These are phyloP conservation scores for Aspergillus unguis DNA, from an alignment of 2,329 filamentous ascomycete species.

Conservation along the genomic window DNA sequence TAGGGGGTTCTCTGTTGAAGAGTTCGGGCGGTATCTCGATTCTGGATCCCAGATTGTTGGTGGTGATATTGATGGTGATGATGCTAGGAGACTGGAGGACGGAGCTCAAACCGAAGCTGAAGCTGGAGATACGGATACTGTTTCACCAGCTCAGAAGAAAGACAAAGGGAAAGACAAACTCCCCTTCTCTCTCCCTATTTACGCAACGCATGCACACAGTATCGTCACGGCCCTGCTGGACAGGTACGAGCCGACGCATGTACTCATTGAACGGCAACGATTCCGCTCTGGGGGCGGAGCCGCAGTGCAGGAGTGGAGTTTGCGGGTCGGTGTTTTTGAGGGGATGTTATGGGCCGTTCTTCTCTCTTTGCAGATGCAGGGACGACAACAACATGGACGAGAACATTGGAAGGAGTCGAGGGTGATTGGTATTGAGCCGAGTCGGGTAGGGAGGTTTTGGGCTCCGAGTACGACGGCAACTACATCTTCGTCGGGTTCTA, in stretches of 20 bases:
- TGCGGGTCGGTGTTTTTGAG: conserved; percentile 78
- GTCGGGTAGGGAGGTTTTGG: conserved; percentile 27
- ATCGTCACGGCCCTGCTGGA: conserved; percentile 52
- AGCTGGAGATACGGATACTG: not conserved
- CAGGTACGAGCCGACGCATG: conserved; percentile 58
- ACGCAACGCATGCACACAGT: conserved; percentile 55
- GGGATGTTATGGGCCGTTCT: conserved; percentile 74
- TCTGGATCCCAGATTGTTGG: not conserved
- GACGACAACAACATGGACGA: conserved; percentile 24
- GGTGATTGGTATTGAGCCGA: conserved; percentile 17
- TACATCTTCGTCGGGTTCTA: not conserved
- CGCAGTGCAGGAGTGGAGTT: conserved; percentile 75
- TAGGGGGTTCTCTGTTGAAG: not conserved
- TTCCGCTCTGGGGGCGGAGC: conserved; percentile 62
- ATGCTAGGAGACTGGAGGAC: no score
- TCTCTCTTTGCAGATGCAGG: conserved; percentile 48
- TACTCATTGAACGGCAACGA: conserved; percentile 67
- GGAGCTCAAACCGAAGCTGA: not conserved
- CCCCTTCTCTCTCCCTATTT: conserved; percentile 51
- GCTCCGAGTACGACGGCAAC: conserved; percentile 20
- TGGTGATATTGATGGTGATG: no score
- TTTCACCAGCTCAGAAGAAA: not conserved
- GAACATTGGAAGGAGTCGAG: not conserved
- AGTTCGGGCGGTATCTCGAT: conserved; percentile 25
- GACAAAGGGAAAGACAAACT: not conserved